Evolutionary conservation across 2,329 filamentous ascomycete genomes (phyloP), one percentile per base, ranked within the genome.

Genomic region (Monosporascus cannonballus): DNA sequence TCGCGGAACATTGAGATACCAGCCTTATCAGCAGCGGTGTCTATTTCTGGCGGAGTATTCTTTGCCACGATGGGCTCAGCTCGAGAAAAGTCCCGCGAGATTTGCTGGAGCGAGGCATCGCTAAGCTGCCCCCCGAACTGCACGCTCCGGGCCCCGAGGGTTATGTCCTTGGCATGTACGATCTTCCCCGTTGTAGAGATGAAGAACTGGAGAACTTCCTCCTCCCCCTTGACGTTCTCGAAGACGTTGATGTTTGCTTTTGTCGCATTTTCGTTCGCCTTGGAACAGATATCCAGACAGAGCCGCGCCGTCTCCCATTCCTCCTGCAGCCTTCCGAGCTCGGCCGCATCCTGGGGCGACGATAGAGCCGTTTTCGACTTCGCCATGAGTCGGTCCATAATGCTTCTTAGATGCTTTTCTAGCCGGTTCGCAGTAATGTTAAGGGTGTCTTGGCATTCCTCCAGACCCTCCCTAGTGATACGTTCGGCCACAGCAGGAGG

Each of bases 381-480:
- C 37, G 56, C 47, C 48, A 71, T 48, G 38, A 70, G 49, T 49
- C 59, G 60, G 51, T 70, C 25, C 25, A 27, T 27, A 9, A 27
- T 9, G 25, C 25, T 9, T 1, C 9, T 27, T 8, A 27, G 2
- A 2, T 27, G 25, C 25, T 11, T 27, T 27, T 27, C 8, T 9
- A 27, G 25, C 25, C 25, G 25, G 25, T 27, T 27, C 25, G 58
- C 48, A 68, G 65, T 38, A 66, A 34, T 56, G 61, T 56, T 56
- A 48, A 71, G 61, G 52, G 57, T 67, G 48, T 61, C 59, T 59
- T 66, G 67, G 59, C 66, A 72, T 63, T 69, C 68, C 47, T 68
- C 61, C 49, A 71, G 56, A 52, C 67, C 62, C 41, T 65, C 59
- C 46, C 59, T 64, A 17, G 63, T 68, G 51, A 71, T 51, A 48